Evolutionary conservation across 106 monocot genomes (phyloP).

Genomic region (Apostasia ramifera): DNA sequence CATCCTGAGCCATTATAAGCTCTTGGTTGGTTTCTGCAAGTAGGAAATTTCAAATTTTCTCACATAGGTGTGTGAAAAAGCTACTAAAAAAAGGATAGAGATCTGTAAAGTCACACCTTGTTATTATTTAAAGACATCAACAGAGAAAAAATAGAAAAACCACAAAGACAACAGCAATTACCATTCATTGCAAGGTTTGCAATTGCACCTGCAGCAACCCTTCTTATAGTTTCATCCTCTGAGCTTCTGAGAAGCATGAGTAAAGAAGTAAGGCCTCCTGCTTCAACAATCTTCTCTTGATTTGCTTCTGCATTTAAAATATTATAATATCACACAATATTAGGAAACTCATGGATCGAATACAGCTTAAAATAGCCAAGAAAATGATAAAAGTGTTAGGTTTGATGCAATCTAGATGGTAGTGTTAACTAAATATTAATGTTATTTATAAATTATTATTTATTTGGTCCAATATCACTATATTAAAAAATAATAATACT

Average conservation of each 20-base stretch:
- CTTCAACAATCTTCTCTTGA: conserved; percentile 99
- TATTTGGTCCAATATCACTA: too few relatives aligned
- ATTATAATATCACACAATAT: neutral
- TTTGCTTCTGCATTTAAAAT: conserved; percentile 73
- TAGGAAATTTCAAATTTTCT: neutral
- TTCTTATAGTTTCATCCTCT: conserved; percentile 88
- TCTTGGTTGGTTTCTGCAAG: conserved; percentile 89
- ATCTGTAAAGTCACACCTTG: neutral
- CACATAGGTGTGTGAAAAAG: neutral
- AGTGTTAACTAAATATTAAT: too few relatives aligned
- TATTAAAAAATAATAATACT: too few relatives aligned
- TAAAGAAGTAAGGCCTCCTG: conserved; percentile 86
- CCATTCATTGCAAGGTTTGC: conserved; percentile 99
- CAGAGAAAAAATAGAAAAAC: neutral
- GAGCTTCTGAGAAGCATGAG: conserved; percentile 86
- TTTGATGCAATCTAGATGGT: too few relatives aligned
- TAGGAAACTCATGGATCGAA: neutral
- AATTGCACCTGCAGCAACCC: conserved; percentile 97
- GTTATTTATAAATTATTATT: too few relatives aligned
- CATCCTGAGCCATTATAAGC: conserved; percentile 88
- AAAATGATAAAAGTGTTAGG: neutral
- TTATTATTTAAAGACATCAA: neutral
- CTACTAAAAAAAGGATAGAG: neutral
- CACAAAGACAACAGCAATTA: conserved; percentile 14
- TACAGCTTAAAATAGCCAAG: neutral